Evolutionary conservation across 2,329 filamentous ascomycete genomes (phyloP), one percentile per base, ranked within the genome.

Genomic region (Fusarium globosum): DNA sequence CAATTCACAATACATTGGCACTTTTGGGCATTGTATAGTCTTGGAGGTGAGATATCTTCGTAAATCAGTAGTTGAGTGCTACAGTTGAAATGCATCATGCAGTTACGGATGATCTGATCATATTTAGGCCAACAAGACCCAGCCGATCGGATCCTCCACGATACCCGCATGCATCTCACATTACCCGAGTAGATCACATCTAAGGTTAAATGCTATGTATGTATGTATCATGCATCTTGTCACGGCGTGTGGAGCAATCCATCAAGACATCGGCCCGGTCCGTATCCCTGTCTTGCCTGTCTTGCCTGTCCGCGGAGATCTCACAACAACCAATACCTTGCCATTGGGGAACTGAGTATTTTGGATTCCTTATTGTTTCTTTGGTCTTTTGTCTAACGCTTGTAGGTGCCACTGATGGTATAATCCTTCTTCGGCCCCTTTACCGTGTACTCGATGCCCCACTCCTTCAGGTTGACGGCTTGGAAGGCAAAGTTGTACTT

Each of bases 381-480:
- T 30, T 15, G 16, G 16, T 21, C 30, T 13, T 21, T 6, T 16
- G 10, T 69, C 49, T 77, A 82, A 61, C 88, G 81, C 48, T 74
- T 85, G 78, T 91, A 92, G 2, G 78, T 80, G 4, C 88, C 89
- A 14, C 82, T 80, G 60, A 92, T 90, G 0, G 83, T 88, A 77
- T 95, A 95, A 77, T 94, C 90, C 82, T 95, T 95, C 79, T 90
- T 90, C 5, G 92, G 93, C 0, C 93, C 93, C 33, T 87, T 89
- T 4, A 94, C 93, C 3, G 85, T 86, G 75, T 94, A 94, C 59
- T 84, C 87, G 49, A 93, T 84, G 36, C 81, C 86, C 88, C 91
- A 94, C 33, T 85, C 81, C 59, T 80, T 79, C 72, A 94, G 75
- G 48, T 87, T 87, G 3, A 91, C 84, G 18, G 88, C 89, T 53